Evolutionary conservation across 2,329 filamentous ascomycete species (phyloP), one percentile per base, ranked within the genome.

Genomic region (Ambrosiella cleistominuta): DNA sequence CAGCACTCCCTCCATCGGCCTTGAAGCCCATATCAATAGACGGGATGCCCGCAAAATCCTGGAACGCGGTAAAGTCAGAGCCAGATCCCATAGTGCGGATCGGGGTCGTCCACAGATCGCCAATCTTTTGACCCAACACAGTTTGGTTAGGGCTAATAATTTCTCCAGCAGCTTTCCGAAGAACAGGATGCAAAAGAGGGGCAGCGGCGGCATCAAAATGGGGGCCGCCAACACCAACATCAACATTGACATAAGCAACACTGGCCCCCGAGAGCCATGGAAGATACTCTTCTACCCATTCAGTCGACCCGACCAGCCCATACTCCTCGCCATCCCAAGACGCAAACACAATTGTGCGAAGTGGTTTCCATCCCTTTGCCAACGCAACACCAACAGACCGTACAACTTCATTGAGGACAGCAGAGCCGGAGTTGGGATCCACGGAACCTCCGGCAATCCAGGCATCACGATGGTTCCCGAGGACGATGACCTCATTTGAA

Each of bases 381-480:
- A 89, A 68, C 6, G 87, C 86, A 61, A 79, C 73, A 27, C 86
- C 85, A 62, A 93, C 87, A 54, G 81, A 81, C 57, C 86, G 79
- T 55, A 90, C 78, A 1, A 90, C 81, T 64, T 94, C 88, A 63
- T 88, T 89, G 50, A 94, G 69, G 0, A 83, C 80, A 3, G 88
- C 85, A 13, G 85, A 89, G 61, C 88, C 88, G 62, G 83, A 86
- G 72, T 91, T 91, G 1, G 88, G 88, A 64, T 94, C 88, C 11
- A 76, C 85, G 13, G 86, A 86, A 27, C 88, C 87, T n/a, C 88
- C 88, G 17, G 83, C 83, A 65, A 91, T 84, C 88, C 88, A 94
- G 0, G 90, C 87, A 69, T 95, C 89, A 39, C 89, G 81, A 66
- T 95, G 90, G 66, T 95, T 95, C n/a, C 90, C 89, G 38, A 97